Conservation (phyloP, 1,284 basidiomycete species). For the Leucoagaricus sp. region DNA sequence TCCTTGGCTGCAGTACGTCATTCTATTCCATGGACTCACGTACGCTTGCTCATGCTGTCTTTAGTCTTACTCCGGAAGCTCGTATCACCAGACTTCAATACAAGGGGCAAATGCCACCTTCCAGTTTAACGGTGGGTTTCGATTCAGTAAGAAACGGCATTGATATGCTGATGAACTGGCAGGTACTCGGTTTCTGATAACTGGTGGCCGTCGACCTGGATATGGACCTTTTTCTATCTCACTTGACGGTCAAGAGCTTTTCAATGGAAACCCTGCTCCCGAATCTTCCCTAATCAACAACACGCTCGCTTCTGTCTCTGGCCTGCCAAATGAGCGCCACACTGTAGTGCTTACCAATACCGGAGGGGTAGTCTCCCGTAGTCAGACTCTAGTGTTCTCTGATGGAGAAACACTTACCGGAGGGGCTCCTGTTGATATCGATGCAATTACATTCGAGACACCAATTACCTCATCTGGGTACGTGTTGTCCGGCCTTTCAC, state of each 20-base stretch:
- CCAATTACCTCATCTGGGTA: conserved; percentile 40
- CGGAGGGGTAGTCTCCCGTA: no score
- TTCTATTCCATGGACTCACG: not conserved
- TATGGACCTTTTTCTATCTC: conserved; percentile 50
- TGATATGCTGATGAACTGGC: not conserved
- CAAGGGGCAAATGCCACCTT: conserved; percentile 45
- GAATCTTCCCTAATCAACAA: conserved; percentile 32
- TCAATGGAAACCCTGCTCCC: conserved; percentile 36
- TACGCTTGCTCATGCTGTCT: not conserved
- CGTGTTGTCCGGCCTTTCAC: conserved; percentile 19
- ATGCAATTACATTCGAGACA: conserved; percentile 45
- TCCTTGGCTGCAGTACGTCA: conserved; percentile 34
- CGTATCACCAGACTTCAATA: conserved; percentile 39
- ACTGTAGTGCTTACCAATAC: conserved; percentile 46
- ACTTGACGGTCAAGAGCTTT: conserved; percentile 44
- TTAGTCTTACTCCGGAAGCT: conserved; percentile 42
- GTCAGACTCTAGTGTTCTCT: no score
- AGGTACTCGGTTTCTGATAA: conserved; percentile 56
- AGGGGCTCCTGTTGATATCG: conserved; percentile 47
- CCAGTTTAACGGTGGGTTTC: conserved; percentile 39
- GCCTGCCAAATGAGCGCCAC: conserved; percentile 45
- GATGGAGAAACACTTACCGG: no score
- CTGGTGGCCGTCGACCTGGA: conserved; percentile 44
- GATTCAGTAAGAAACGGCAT: no score
- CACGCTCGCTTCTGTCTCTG: conserved; percentile 42